These are phyloP conservation scores for Xylariaceae sp. DNA, from an alignment of 2,329 filamentous ascomycete species.

Conservation along the genomic window DNA sequence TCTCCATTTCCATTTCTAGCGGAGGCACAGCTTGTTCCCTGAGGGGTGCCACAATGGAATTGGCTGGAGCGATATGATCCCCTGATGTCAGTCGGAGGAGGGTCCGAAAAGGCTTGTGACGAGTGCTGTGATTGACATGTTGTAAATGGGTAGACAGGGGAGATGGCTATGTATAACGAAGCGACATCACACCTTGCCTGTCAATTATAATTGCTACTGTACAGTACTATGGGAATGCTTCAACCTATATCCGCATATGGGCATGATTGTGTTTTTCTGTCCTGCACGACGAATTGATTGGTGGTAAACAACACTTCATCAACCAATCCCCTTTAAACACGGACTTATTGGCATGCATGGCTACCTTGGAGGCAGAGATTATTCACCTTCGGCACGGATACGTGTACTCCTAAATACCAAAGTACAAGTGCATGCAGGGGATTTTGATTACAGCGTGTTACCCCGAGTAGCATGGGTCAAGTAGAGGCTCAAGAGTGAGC, in stretches of 20 bases:
- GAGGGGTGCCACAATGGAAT: no score
- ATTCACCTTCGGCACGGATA: no score
- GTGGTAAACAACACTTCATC: neutral
- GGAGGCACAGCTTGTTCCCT: no score
- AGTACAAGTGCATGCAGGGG: no score
- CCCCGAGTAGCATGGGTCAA: slow-evolving; percentile 1
- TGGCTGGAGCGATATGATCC: no score
- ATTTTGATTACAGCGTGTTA: slow-evolving; percentile 16
- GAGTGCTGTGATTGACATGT: no score
- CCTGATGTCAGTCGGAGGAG: neutral
- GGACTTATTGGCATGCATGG: neutral
- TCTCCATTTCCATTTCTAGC: slow-evolving; percentile 14
- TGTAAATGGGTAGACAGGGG: no score
- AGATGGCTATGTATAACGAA: slow-evolving; percentile 7
- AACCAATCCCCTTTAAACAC: slow-evolving; percentile 15
- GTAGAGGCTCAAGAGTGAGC: neutral
- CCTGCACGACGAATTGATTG: slow-evolving; percentile 14
- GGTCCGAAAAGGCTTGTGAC: slow-evolving; percentile 12
- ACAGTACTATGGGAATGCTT: neutral
- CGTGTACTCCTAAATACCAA: no score
- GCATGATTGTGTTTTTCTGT: no score
- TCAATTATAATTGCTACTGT: no score
- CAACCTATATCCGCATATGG: no score
- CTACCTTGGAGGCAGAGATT: neutral
- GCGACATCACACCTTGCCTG: slow-evolving; percentile 16